These are phyloP conservation scores for Vachellia pachyceras DNA, from an alignment of 306 rosid species.

Conservation along the genomic window DNA sequence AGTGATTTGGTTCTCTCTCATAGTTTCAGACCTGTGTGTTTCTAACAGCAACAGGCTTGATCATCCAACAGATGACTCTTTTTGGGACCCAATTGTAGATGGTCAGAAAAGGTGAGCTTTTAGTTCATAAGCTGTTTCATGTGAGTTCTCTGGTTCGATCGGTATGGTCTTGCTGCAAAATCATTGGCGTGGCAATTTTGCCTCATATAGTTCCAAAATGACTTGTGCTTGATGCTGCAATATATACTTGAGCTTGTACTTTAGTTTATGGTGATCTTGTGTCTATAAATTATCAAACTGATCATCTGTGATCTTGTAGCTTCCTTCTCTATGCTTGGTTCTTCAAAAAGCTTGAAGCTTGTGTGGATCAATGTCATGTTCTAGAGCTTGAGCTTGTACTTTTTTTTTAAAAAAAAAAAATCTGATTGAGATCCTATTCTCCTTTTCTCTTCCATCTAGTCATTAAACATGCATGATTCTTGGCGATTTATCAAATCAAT, in stretches of 20 bases:
- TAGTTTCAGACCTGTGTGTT: conserved; percentile 50
- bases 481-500: not conserved
- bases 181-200: not conserved
- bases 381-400: not conserved
- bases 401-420: too few relatives aligned
- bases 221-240: too few relatives aligned
- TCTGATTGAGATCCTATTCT: not conserved
- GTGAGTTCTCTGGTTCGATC: conserved; percentile 1
- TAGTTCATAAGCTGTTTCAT: not conserved
- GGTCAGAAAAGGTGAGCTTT: conserved; percentile 11
- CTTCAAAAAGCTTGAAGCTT: not conserved
- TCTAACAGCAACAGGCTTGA: conserved; percentile 26
- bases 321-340: not conserved
- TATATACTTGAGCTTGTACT: conserved; percentile 3
- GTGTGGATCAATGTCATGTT: not conserved
- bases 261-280: not conserved
- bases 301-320: not conserved
- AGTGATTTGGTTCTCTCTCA: conserved; percentile 59
- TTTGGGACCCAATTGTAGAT: conserved; percentile 46
- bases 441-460: not conserved
- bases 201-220: not conserved
- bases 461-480: not conserved
- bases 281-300: not conserved
- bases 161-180: conserved; percentile 13
- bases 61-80: conserved; percentile 34